These are phyloP conservation scores for Stylosanthes scabra DNA, from an alignment of 331 rosid genomes.

Conservation along the genomic window DNA sequence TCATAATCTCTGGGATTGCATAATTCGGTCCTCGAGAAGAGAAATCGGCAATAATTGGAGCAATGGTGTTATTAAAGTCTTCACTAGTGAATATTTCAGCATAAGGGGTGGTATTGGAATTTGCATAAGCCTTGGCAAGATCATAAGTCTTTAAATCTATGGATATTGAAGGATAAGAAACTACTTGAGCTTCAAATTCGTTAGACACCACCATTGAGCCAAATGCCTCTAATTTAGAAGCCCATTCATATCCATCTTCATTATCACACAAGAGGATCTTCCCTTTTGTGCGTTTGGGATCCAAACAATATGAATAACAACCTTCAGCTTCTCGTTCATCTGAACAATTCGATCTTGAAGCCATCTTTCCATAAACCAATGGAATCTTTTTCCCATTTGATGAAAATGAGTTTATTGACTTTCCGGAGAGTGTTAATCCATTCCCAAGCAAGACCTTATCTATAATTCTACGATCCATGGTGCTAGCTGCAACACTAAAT, in stretches of 20 bases:
- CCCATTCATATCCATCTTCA: accelerated
- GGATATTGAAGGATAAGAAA: neutral
- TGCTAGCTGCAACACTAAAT: constrained; percentile 49
- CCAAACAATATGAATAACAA: neutral
- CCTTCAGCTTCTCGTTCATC: neutral
- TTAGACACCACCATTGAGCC: neutral
- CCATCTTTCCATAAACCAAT: neutral
- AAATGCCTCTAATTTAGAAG: neutral
- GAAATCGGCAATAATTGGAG: constrained; percentile 26
- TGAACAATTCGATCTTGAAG: neutral
- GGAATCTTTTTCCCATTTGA: constrained; percentile 39
- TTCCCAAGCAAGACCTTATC: constrained; percentile 53
- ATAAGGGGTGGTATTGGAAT: constrained; percentile 19
- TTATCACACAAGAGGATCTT: neutral
- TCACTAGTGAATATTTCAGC: constrained; percentile 43
- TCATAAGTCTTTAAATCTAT: neutral
- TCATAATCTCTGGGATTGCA: constrained; percentile 26
- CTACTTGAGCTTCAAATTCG: neutral
- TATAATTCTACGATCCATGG: constrained; percentile 30
- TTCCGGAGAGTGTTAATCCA: constrained; percentile 33
- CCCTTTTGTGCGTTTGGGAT: neutral
- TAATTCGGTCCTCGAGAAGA: constrained; percentile 47
- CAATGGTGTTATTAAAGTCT: neutral
- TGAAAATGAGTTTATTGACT: constrained; percentile 1
- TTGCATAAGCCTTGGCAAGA: neutral